phyloP scores from a whole-genome alignment of 202 grass and related monocot genomes.

The Carex arenaria region DNA sequence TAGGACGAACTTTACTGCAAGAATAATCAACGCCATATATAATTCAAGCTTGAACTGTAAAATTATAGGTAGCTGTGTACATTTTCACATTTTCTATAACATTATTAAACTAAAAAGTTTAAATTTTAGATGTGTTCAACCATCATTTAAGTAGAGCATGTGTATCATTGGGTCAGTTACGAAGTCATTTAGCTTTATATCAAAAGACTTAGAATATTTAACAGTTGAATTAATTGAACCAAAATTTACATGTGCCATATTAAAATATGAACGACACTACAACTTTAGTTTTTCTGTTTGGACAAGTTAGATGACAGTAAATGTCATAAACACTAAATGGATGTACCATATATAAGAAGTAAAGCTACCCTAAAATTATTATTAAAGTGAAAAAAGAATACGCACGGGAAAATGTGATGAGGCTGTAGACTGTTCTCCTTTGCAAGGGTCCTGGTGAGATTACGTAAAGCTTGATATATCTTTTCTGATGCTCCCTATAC shows the following conservation, averaged over 20 bases:
- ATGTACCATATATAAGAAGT: background rate
- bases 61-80: background rate
- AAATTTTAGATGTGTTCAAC: background rate
- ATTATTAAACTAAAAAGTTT: background rate
- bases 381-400: background rate
- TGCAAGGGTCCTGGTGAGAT: constrained; percentile 22
- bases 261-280: background rate
- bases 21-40: background rate
- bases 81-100: background rate
- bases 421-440: constrained; percentile 26
- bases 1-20: background rate
- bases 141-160: background rate
- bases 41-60: background rate
- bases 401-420: constrained; percentile 39
- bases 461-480: constrained; percentile 38
- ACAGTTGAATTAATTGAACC: background rate
- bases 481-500: constrained; percentile 20
- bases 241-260: background rate
- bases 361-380: background rate
- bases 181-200: background rate
- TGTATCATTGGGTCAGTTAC: background rate
- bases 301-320: constrained; percentile 3
- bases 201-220: background rate
- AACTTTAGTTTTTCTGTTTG: background rate
- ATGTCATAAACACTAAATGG: background rate